A percentile compares a stretch with the other conserved stretches of the same genome.
phyloP scores from a whole-genome alignment of 805 yeast species.

The Tetrapisispora fleetii region DNA sequence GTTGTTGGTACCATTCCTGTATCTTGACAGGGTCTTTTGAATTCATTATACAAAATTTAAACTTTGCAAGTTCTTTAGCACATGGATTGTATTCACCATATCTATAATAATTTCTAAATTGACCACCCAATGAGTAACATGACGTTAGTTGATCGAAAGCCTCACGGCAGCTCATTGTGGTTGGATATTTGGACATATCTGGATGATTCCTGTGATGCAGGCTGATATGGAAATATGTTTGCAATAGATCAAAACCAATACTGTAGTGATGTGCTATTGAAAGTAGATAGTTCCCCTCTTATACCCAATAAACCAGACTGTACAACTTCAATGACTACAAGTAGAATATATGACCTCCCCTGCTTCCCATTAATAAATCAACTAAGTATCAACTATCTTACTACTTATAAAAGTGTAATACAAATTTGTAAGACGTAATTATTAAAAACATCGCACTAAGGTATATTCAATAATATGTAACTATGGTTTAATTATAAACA shows the following conservation, averaged over 20 bases:
- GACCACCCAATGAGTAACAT: conserved; percentile 89
- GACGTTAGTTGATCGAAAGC: conserved; percentile 79
- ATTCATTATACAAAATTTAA: conserved; percentile 70
- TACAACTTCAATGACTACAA: no score
- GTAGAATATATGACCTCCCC: no score
- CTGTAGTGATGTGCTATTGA: not conserved
- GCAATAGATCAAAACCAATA: not conserved
- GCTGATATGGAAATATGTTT: not conserved
- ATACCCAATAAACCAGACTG: no score
- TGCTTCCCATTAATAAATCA: no score
- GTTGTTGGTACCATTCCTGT: conserved; percentile 60
- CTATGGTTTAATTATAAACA: no score
- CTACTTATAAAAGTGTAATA: no score
- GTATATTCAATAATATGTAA: no score
- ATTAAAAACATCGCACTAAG: not conserved
- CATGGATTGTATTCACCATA: conserved; percentile 73
- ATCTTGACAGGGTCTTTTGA: conserved; percentile 47
- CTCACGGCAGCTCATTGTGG: conserved; percentile 60
- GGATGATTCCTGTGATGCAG: not conserved
- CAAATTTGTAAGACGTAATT: not conserved
- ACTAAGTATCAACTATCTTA: no score
- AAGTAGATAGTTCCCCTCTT: no score
- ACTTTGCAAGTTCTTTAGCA: conserved; percentile 55
- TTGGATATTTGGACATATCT: conserved; percentile 16
- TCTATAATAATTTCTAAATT: conserved; percentile 71